Conservation (phyloP, 495 filamentous ascomycete species). For the Aspergillus sclerotiicarbonarius region DNA sequence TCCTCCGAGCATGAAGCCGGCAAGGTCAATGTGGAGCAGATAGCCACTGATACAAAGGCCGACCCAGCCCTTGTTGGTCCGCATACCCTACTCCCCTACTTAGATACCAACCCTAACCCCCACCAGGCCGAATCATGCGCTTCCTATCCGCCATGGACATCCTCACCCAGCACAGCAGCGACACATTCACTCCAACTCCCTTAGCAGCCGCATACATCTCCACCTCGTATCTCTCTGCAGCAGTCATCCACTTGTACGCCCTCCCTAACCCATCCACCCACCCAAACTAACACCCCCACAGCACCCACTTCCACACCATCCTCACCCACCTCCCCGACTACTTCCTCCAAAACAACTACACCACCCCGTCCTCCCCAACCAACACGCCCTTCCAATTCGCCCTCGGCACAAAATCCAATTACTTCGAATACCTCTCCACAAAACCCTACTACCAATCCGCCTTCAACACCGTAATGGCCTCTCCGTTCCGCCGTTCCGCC, state of each 20-base stretch:
- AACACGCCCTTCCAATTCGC: background rate
- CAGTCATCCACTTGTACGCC: background rate
- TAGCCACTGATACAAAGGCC: conserved; percentile 9
- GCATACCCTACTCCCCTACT: conserved; percentile 1
- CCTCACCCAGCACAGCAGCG: background rate
- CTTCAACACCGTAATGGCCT: conserved; percentile 23
- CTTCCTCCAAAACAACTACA: background rate
- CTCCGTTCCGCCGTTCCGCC: conserved; percentile 18
- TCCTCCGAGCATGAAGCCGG: background rate
- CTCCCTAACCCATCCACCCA: background rate
- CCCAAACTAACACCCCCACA: background rate
- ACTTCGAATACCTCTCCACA: background rate
- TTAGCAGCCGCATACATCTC: too few relatives aligned
- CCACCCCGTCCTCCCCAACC: background rate
- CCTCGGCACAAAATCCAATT: background rate
- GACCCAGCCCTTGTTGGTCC: conserved; percentile 21
- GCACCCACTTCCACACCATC: background rate
- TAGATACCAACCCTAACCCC: background rate
- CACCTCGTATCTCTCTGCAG: background rate
- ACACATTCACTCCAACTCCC: background rate
- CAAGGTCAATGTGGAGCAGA: background rate
- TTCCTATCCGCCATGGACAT: background rate
- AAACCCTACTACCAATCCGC: conserved; percentile 15
- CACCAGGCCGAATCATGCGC: background rate
- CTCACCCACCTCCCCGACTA: background rate